Evolutionary conservation across 768 basidiomycete genomes (phyloP).

Genomic region (Suillus fuscotomentosus): DNA sequence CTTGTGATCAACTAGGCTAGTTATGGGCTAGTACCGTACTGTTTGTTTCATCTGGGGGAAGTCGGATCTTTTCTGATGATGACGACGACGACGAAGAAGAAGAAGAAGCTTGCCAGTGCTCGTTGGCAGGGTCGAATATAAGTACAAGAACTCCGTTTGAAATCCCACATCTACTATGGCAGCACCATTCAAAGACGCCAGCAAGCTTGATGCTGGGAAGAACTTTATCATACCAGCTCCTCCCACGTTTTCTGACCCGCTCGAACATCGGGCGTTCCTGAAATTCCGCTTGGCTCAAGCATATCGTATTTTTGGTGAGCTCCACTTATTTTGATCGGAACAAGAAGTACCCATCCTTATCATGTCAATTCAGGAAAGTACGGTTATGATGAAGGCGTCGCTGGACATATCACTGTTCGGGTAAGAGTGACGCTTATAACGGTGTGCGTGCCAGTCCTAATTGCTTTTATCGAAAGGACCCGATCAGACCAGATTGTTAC

Average conservation of each 20-base stretch:
- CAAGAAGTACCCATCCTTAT: slow-evolving; percentile 12
- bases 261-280: slow-evolving; percentile 40
- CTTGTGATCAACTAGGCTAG: too few species aligned
- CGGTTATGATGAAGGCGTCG: slow-evolving; percentile 47
- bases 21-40: too few species aligned
- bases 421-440: not conserved
- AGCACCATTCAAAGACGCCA: not conserved
- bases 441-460: too few species aligned
- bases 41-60: too few species aligned
- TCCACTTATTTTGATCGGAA: not conserved
- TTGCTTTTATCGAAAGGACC: slow-evolving; percentile 27
- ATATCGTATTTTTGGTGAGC: slow-evolving; percentile 43
- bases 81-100: too few species aligned
- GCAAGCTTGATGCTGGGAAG: too few species aligned
- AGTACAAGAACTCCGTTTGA: too few species aligned
- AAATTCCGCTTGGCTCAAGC: slow-evolving; percentile 48
- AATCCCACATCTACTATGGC: not conserved
- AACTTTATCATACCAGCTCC: not conserved
- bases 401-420: slow-evolving; percentile 52
- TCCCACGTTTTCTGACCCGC: slow-evolving; percentile 33
- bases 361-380: slow-evolving; percentile 17
- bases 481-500: slow-evolving; percentile 40
- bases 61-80: too few species aligned
- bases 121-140: too few species aligned
- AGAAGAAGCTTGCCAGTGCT: too few species aligned